Percentiles rank a stretch among this genome's conserved stretches.
Conservation (phyloP, 2,329 filamentous ascomycete genomes). For the Polytolypa hystricis region DNA sequence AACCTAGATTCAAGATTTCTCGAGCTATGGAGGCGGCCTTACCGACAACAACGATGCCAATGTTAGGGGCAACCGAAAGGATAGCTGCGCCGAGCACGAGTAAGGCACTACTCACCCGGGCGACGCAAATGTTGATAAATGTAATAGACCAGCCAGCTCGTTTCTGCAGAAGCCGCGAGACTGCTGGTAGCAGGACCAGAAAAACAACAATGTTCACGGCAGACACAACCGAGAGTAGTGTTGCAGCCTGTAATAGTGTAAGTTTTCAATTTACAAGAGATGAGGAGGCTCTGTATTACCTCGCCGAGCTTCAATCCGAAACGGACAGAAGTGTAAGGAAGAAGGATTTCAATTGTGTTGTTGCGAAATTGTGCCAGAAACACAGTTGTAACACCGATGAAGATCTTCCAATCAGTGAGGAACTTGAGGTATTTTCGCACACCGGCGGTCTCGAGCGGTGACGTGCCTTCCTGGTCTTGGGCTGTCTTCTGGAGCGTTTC, state of each 20-base stretch:
- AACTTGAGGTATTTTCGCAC: conserved; percentile 1
- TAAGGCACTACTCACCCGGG: not conserved
- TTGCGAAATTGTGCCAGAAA: conserved; percentile 3
- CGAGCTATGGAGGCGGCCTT: too few species aligned
- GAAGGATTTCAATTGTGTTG: conserved; percentile 2
- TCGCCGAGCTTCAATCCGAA: not conserved
- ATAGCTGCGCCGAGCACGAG: not conserved
- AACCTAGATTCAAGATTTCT: too few species aligned
- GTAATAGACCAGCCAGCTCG: conserved; percentile 1
- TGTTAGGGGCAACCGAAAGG: too few species aligned
- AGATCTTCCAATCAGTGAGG: not conserved
- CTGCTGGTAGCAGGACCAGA: conserved; percentile 1
- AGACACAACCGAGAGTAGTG: conserved; percentile 1
- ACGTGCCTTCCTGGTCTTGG: not conserved
- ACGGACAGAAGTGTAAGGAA: conserved; percentile 4
- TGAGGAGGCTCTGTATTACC: too few species aligned
- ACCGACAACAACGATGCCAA: too few species aligned
- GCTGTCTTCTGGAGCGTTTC: not conserved
- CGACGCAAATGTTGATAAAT: conserved; percentile 1
- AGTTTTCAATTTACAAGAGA: too few species aligned
- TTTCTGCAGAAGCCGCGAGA: not conserved
- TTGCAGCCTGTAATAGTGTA: not conserved
- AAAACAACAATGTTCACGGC: conserved; percentile 1
- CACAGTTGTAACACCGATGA: conserved; percentile 1
- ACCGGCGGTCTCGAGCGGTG: too few species aligned